These are phyloP conservation scores for Monosporascus sp. DNA, from an alignment of 2,329 filamentous ascomycete species.

Conservation along the genomic window DNA sequence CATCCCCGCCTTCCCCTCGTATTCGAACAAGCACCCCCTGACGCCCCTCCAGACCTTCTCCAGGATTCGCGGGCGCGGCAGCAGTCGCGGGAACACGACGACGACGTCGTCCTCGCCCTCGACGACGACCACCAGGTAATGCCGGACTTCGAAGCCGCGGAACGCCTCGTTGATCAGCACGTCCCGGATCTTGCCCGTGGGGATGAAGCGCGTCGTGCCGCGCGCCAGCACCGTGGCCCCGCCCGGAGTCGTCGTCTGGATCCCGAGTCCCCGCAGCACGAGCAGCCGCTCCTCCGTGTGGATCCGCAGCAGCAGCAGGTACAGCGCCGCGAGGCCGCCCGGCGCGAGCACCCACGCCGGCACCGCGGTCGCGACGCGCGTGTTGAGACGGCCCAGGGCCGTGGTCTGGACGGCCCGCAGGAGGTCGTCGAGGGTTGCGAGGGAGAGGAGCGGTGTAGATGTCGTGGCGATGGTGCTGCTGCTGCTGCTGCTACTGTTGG, in stretches of 20 bases:
- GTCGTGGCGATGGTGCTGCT: not conserved
- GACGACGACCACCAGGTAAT: constrained; percentile 85
- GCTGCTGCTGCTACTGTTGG: not conserved
- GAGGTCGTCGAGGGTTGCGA: constrained; percentile 16
- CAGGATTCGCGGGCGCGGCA: constrained; percentile 69
- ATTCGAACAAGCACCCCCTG: constrained; percentile 74
- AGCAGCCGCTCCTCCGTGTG: constrained; percentile 75
- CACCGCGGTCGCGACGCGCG: constrained; percentile 25
- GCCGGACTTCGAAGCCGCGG: constrained; percentile 81
- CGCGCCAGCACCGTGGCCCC: constrained; percentile 25
- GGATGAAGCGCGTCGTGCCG: constrained; percentile 59
- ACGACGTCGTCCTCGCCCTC: constrained; percentile 83
- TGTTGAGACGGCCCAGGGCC: constrained; percentile 25
- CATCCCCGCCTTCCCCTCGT: constrained; percentile 28
- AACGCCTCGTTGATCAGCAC: constrained; percentile 95
- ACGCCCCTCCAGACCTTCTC: constrained; percentile 89
- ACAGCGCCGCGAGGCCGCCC: constrained; percentile 31
- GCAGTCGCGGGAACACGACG: constrained; percentile 83
- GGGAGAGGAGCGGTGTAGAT: constrained; percentile 11
- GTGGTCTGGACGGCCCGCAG: constrained; percentile 15
- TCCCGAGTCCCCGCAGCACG: constrained; percentile 80
- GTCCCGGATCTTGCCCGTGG: constrained; percentile 86
- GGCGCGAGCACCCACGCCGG: constrained; percentile 37
- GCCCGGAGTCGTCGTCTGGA: constrained; percentile 72
- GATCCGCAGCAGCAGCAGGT: constrained; percentile 39